Evolutionary conservation across 2,329 filamentous ascomycete species (phyloP).

Genomic region (Aspergillus ibericus): DNA sequence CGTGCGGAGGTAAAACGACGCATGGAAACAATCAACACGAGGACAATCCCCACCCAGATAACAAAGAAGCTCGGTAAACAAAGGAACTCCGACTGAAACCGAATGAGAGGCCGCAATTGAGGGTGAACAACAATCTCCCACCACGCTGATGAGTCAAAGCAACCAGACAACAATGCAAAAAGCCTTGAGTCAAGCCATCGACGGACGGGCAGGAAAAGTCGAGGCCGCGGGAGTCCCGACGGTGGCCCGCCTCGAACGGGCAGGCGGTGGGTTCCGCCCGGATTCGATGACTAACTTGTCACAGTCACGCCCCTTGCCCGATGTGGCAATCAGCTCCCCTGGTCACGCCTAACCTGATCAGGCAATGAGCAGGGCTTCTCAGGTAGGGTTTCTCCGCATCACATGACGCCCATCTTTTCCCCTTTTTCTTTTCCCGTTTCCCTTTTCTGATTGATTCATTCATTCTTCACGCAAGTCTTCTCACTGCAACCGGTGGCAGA

Average conservation of each 20-base stretch:
- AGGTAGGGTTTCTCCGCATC: constrained; percentile 5
- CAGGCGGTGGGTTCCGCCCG: constrained; percentile 14
- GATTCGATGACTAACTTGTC: background rate
- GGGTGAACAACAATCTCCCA: background rate
- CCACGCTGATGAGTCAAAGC: background rate
- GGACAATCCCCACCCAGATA: too few species aligned
- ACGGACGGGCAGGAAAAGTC: background rate
- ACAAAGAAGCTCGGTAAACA: constrained; percentile 10
- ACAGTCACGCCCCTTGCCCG: background rate
- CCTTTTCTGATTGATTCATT: constrained; percentile 21
- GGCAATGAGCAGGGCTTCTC: background rate
- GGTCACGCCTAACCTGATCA: background rate
- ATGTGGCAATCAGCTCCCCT: background rate
- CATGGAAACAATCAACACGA: constrained; percentile 18
- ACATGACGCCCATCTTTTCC: constrained; percentile 5
- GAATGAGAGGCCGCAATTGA: background rate
- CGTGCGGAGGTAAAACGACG: constrained; percentile 36
- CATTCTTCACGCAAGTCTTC: constrained; percentile 31
- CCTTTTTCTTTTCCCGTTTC: constrained; percentile 3
- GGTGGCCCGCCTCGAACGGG: background rate
- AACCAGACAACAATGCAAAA: background rate
- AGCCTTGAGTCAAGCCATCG: background rate
- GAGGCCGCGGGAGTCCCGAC: background rate
- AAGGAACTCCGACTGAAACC: constrained; percentile 5
- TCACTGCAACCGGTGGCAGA: constrained; percentile 30